Conservation (phyloP, 2,329 filamentous ascomycete genomes). For the Diaporthe velutina region DNA sequence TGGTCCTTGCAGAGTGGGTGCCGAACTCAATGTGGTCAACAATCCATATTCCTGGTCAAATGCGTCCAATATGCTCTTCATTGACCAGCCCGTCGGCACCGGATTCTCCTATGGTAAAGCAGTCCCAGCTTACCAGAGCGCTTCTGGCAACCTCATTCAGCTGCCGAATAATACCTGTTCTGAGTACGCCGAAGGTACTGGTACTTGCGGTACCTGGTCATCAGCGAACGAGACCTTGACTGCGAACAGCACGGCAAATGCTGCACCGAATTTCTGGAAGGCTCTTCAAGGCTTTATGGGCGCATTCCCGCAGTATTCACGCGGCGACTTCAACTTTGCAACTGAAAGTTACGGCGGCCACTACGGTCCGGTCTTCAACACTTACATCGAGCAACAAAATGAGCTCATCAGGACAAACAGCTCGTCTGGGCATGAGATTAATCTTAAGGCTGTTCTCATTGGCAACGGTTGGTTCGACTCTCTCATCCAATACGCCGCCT, state of each 20-base stretch:
- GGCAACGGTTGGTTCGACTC: slow-evolving; percentile 72
- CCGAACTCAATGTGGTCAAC: slow-evolving; percentile 56
- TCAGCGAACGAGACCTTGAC: slow-evolving; percentile 66
- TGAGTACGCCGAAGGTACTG: slow-evolving; percentile 57
- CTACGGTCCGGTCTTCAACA: slow-evolving; percentile 67
- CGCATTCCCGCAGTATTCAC: slow-evolving; percentile 65
- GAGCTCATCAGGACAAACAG: slow-evolving; percentile 47
- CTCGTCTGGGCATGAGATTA: slow-evolving; percentile 57
- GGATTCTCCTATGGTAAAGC: slow-evolving; percentile 63
- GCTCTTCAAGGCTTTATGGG: slow-evolving; percentile 74
- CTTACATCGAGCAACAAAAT: slow-evolving; percentile 62
- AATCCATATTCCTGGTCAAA: slow-evolving; percentile 70
- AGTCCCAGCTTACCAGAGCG: slow-evolving; percentile 51
- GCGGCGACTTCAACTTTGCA: slow-evolving; percentile 65
- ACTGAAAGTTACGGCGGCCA: slow-evolving; percentile 71
- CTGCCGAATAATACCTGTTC: slow-evolving; percentile 62
- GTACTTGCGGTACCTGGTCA: slow-evolving; percentile 67
- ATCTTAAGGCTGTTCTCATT: slow-evolving; percentile 64
- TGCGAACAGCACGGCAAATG: slow-evolving; percentile 63
- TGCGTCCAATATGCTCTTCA: slow-evolving; percentile 70
- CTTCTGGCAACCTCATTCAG: slow-evolving; percentile 51
- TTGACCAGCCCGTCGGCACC: slow-evolving; percentile 73
- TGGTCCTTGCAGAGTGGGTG: slow-evolving; percentile 55
- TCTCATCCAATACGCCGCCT: slow-evolving; percentile 66
- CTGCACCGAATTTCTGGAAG: slow-evolving; percentile 72